A percentile compares a stretch with the other conserved stretches of the same genome.
These are phyloP conservation scores for Orbilia oligospora DNA, from an alignment of 2,329 filamentous ascomycete species.

Conservation along the genomic window DNA sequence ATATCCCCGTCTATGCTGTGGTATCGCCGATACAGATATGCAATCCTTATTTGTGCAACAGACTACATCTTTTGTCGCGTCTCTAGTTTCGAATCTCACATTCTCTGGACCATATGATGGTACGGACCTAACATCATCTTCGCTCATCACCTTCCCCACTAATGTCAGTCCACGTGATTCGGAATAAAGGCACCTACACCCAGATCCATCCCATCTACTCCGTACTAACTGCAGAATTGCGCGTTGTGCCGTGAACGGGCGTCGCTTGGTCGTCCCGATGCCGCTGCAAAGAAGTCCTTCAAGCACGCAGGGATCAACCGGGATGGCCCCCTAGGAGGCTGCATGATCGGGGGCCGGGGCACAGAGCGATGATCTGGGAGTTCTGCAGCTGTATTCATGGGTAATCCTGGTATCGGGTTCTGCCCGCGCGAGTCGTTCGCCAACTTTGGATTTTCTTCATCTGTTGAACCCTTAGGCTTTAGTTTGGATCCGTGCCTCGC, in stretches of 20 bases:
- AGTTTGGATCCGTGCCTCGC: constrained; percentile 7
- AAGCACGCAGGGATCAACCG: constrained; percentile 43
- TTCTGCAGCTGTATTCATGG: constrained; percentile 52
- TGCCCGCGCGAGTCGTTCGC: constrained; percentile 25
- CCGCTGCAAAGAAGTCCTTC: constrained; percentile 45
- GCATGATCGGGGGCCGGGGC: constrained; percentile 38
- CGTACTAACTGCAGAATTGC: constrained; percentile 41
- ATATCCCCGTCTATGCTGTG: constrained; percentile 10
- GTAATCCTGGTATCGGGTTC: constrained; percentile 34
- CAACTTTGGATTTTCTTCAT: constrained; percentile 34
- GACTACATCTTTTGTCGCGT: neutral
- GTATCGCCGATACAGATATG: neutral
- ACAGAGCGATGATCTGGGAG: constrained; percentile 25
- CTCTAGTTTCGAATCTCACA: neutral
- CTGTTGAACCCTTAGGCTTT: constrained; percentile 30
- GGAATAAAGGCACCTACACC: neutral
- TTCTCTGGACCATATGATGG: too few species aligned
- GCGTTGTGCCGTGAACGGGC: constrained; percentile 31
- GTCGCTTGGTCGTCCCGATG: constrained; percentile 48
- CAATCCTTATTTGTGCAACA: constrained; percentile 2
- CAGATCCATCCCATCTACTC: constrained; percentile 16
- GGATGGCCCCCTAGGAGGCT: constrained; percentile 20
- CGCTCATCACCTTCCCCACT: neutral
- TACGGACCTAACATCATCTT: neutral
- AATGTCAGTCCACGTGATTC: constrained; percentile 8